phyloP scores from a whole-genome alignment of 495 filamentous ascomycete genomes.

The Extremus antarcticus region DNA sequence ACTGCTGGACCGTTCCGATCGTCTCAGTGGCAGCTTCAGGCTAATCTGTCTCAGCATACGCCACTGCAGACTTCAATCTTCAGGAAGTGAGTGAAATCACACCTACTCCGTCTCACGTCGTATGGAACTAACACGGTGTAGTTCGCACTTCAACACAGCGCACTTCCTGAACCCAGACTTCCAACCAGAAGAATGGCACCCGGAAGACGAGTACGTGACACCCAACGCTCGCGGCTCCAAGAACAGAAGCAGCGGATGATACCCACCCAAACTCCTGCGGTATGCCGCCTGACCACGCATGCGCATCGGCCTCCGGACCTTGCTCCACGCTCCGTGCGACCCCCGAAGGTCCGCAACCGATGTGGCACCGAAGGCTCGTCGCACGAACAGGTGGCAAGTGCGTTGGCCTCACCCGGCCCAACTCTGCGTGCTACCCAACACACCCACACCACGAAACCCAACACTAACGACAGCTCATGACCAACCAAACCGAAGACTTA shows the following conservation, averaged over 20 bases:
- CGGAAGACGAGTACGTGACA: constrained; percentile 28
- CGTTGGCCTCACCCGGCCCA: constrained; percentile 1
- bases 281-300: neutral
- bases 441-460: neutral
- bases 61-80: constrained; percentile 31
- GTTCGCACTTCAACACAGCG: constrained; percentile 34
- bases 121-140: constrained; percentile 8
- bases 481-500: constrained; percentile 15
- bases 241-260: constrained; percentile 18
- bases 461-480: constrained; percentile 9
- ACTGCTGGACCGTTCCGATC: constrained; percentile 16
- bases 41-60: constrained; percentile 18
- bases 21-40: constrained; percentile 25
- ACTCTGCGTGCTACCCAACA: neutral
- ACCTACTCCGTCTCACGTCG: neutral
- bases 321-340: neutral
- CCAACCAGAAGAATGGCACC: constrained; percentile 32
- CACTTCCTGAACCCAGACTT: constrained; percentile 34
- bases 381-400: neutral
- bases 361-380: neutral
- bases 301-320: neutral
- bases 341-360: neutral
- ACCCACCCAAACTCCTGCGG: neutral
- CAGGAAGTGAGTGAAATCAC: constrained; percentile 30
- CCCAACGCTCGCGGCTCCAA: constrained; percentile 4